Evolutionary conservation across 345 rosid species (phyloP).

Genomic region (rapeseed (Brassica napus)): Da-Ae NC_063445.1:28656001-28656500

Average conservation of each 20-base stretch:
- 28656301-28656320: conserved; percentile 90
- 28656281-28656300: conserved; percentile 85
- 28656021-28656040: neutral
- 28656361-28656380: conserved; percentile 5
- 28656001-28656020: neutral
- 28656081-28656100: neutral
- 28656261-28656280: conserved; percentile 92
- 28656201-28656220: conserved; percentile 85
- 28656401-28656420: neutral
- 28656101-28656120: conserved; percentile 29
- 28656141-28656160: conserved; percentile 75
- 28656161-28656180: conserved; percentile 91
- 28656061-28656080: neutral
- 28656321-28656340: conserved; percentile 83
- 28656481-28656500: conserved; percentile 24
- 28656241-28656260: conserved; percentile 82
- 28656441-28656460: conserved; percentile 15
- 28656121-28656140: conserved; percentile 46
- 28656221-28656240: conserved; percentile 81
- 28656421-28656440: conserved; percentile 8
- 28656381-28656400: neutral
- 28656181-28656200: conserved; percentile 84
- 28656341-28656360: conserved; percentile 73
- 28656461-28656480: conserved; percentile 34
- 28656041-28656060: conserved; percentile 27